Evolutionary conservation across 495 filamentous ascomycete species (phyloP), one percentile per base, ranked within the genome.

Genomic region (Massariosphaeria phaeospora): DNA sequence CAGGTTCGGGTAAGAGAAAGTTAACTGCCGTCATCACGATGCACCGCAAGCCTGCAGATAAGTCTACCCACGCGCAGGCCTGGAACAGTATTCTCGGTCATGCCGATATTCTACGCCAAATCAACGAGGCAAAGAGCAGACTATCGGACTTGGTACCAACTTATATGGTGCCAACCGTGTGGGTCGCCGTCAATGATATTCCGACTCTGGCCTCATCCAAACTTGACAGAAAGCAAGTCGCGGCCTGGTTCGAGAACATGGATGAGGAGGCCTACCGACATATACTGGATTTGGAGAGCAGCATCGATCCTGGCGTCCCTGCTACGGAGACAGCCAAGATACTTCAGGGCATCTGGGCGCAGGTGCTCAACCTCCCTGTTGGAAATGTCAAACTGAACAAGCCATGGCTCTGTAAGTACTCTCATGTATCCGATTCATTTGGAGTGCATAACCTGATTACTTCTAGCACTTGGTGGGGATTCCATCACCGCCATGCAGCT

Each of bases 161-260:
- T 1, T 67, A 66, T 27, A 67, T 67, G 65, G 56, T 66, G 1
- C 65, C 65, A 13, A 35, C 63, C 1, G 20, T 51, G 7, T 63
- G 54, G 54, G 26, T 52, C 1, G 54, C 43, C 13, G 30, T 67
- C 1, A 9, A 21, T 20, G 11, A 30, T 17, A 33, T 67, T 38
- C 64, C 64, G 4, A 18, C 48, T 1, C n/a, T 54, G 8, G 40
- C 64, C 27, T 65, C 62, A 1, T 45, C 53, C 11, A 67, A 67
- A 34, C 13, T 65, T 26, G 62, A 67, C 29, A 46, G 64, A 15
- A 62, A 57, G 42, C 50, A 47, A 23, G 47, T 65, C 17, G 12
- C 10, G 5, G 42, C 43, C 30, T 60, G 52, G 40, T 40, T 65
- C 3, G 54, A 67, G 23, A n/a, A 23, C 15, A 48, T 62, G 54